Evolutionary conservation across 495 filamentous ascomycete genomes (phyloP), one percentile per base, ranked within the genome.

Genomic region (Trichoderma parareesei): DNA sequence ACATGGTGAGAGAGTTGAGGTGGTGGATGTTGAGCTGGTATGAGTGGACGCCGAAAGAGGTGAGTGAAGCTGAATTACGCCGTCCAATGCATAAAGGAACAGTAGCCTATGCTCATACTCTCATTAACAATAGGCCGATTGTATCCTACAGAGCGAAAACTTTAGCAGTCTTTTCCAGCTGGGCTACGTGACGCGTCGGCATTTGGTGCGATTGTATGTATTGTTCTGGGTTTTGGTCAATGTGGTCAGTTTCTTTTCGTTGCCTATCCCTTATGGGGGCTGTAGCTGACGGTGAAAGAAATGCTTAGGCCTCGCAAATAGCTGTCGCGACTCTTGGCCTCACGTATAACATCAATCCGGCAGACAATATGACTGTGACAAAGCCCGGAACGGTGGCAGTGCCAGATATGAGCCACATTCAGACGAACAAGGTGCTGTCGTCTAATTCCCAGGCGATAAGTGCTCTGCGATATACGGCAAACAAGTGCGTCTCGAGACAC

Each of bases 1-100:
- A 71, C 61, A 65, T 73, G 67, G 68, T 70, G 40, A 60, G 69
- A 53, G 69, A 71, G 40, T 67, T 73, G 68, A 63, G 71, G 57
- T 73, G 71, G 71, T 65, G 64, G 41, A 67, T 72, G 57, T 48
- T 73, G n/a, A 53, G 42, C 49, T 33, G 16, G 6, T 53, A 61
- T 37, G 68, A 67, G 44, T 41, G 68, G 44, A 69, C 35, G 63
- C 60, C 71, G 33, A 57, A 57, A 6, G 70, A 73, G 16, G 46
- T 49, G 20, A 18, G n/a, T 18, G 20, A 49, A 3, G n/a, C 18
- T 49, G 16, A 20, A 18, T 7, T 20, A 18, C 46, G 46, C 46
- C 16, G 20, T 8, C 5, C 40, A 1, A 3, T 5, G 18, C 14
- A 20, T 46, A 49, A 49, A 0, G n/a, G n/a, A 46, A 6, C 13